Evolutionary conservation across 2,329 filamentous ascomycete genomes (phyloP).

Genomic region (Chalara sp.): DNA sequence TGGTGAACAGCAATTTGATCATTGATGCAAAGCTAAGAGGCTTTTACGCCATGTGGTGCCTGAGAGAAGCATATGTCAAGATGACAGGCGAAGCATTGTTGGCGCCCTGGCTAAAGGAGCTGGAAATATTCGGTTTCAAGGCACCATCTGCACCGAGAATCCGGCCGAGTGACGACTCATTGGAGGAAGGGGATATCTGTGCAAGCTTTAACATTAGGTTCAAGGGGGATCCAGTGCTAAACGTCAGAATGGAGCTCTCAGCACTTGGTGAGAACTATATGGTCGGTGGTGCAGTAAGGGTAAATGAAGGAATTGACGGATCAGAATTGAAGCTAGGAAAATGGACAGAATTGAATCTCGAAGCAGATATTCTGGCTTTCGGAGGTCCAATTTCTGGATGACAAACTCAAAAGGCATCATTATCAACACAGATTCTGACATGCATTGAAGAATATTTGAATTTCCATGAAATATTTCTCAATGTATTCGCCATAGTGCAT

Average conservation of each 20-base stretch:
- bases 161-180: slow-evolving; percentile 5
- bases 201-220: slow-evolving; percentile 19
- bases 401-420: too few relatives aligned
- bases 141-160: slow-evolving; percentile 11
- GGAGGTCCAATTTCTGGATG: slow-evolving; percentile 2
- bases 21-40: slow-evolving; percentile 56
- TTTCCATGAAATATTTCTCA: too few relatives aligned
- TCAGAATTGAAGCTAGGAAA: slow-evolving; percentile 4
- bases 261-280: slow-evolving; percentile 24
- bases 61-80: slow-evolving; percentile 78
- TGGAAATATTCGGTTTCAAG: slow-evolving; percentile 59
- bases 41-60: slow-evolving; percentile 74
- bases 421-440: too few relatives aligned
- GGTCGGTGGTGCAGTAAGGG: slow-evolving; percentile 20
- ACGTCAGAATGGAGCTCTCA: slow-evolving; percentile 23
- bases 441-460: too few relatives aligned
- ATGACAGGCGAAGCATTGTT: slow-evolving; percentile 73
- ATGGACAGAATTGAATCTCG: slow-evolving; percentile 18
- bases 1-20: slow-evolving; percentile 27
- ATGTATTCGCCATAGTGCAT: too few relatives aligned
- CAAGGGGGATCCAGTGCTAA: slow-evolving; percentile 16
- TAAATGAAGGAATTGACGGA: slow-evolving; percentile 3
- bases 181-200: slow-evolving; percentile 17
- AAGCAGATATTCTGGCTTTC: slow-evolving; percentile 18
- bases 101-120: slow-evolving; percentile 62